Percentiles rank a stretch among this genome's conserved stretches.
Evolutionary conservation across 441 rosid species (phyloP).

Genomic region (Syzygium malaccense): DNA sequence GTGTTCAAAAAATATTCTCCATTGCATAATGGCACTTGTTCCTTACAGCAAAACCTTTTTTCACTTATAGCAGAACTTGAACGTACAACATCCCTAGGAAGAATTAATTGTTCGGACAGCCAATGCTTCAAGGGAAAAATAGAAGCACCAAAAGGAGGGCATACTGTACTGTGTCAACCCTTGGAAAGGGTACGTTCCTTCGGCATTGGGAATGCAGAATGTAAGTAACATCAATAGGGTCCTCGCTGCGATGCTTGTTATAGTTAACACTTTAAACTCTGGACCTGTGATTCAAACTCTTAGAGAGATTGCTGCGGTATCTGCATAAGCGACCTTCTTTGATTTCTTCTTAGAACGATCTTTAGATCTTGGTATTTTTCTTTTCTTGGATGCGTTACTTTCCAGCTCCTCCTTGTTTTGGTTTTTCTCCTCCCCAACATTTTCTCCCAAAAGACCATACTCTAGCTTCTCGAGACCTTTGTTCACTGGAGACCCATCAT

Average conservation of each 20-base stretch:
- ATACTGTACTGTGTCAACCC: neutral
- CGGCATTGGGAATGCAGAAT: neutral
- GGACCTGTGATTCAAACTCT: conserved; percentile 6
- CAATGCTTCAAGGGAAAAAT: neutral
- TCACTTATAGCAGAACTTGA: neutral
- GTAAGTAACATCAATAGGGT: neutral
- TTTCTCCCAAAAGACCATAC: neutral
- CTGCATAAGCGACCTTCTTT: conserved; percentile 18
- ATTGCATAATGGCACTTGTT: neutral
- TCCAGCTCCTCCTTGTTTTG: conserved; percentile 6
- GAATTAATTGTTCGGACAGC: neutral
- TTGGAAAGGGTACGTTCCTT: neutral
- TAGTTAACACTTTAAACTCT: neutral
- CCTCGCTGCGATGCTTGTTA: neutral
- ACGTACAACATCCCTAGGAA: neutral
- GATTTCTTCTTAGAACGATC: conserved; percentile 54
- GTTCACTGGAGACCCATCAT: conserved; percentile 1
- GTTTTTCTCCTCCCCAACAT: conserved; percentile 6
- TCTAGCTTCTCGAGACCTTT: conserved; percentile 3
- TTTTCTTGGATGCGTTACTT: conserved; percentile 38
- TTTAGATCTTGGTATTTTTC: conserved; percentile 47
- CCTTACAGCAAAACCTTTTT: neutral
- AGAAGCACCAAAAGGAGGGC: neutral
- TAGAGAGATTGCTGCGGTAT: conserved; percentile 15
- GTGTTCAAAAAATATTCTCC: neutral